phyloP scores from a whole-genome alignment of 306 rosid genomes.

The Vicia sativa region DNA sequence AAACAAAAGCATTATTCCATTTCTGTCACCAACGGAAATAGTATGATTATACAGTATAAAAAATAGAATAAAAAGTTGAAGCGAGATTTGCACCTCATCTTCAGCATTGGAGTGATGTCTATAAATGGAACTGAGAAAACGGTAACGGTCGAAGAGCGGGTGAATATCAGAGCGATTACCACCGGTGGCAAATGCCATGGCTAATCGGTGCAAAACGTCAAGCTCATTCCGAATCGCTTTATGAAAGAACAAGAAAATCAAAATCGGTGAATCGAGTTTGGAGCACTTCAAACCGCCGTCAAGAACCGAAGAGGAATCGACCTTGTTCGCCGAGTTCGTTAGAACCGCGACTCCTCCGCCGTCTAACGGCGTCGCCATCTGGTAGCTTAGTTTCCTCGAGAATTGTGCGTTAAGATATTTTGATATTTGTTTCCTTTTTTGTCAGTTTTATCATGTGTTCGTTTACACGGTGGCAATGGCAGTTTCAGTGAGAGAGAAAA shows the following conservation, averaged over 20 bases:
- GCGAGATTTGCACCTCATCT: conserved; percentile 77
- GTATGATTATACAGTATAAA: conserved; percentile 2
- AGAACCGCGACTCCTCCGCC: conserved; percentile 82
- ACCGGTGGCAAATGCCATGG: conserved; percentile 88
- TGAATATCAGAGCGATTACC: conserved; percentile 68
- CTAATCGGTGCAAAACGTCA: conserved; percentile 76
- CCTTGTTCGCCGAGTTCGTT: conserved; percentile 61
- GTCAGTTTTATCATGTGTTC: neutral
- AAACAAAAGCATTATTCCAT: conserved; percentile 32
- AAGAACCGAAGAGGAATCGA: conserved; percentile 61
- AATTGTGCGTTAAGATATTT: neutral
- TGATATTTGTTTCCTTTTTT: neutral
- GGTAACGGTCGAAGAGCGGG: conserved; percentile 73
- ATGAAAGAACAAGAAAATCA: conserved; percentile 85
- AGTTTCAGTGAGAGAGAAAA: conserved; percentile 27
- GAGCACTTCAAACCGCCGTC: conserved; percentile 55
- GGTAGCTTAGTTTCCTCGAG: neutral
- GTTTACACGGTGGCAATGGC: conserved; percentile 1
- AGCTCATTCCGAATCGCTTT: conserved; percentile 93
- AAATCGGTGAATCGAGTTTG: conserved; percentile 72
- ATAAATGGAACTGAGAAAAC: conserved; percentile 84
- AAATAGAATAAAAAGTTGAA: neutral
- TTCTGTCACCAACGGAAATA: conserved; percentile 12
- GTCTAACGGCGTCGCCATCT: conserved; percentile 80
- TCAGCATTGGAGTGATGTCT: conserved; percentile 96